phyloP scores from a whole-genome alignment of 345 rosid species.

The Cardamine occulta region DNA sequence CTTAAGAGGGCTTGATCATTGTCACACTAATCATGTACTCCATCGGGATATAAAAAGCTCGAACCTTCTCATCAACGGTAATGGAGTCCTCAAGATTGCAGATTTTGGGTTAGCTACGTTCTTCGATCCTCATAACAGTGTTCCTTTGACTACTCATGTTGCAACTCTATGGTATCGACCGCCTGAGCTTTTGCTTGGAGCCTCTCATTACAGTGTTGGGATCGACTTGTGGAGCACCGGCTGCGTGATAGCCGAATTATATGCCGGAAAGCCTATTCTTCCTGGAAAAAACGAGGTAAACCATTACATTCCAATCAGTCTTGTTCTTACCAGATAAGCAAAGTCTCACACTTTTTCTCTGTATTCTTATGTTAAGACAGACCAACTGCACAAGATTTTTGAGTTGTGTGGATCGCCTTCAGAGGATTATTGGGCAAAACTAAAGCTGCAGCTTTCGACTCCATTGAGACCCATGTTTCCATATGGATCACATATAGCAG shows the following conservation, averaged over 20 bases:
- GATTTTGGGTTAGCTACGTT: conserved; percentile 89
- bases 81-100: conserved; percentile 87
- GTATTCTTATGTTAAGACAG: conserved; percentile 52
- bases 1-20: conserved; percentile 87
- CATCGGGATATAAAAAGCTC: conserved; percentile 97
- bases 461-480: conserved; percentile 75
- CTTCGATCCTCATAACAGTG: conserved; percentile 62
- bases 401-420: conserved; percentile 82
- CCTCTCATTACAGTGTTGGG: conserved; percentile 73
- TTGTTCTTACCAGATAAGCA: conserved; percentile 11
- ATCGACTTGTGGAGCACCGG: conserved; percentile 95
- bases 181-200: conserved; percentile 92
- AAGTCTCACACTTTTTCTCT: conserved; percentile 16
- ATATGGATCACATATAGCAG: conserved; percentile 66
- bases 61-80: conserved; percentile 76
- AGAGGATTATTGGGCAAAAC: conserved; percentile 71
- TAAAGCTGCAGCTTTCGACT: conserved; percentile 60
- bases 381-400: conserved; percentile 86
- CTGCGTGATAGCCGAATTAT: conserved; percentile 87
- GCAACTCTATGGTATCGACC: conserved; percentile 98
- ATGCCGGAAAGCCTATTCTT: conserved; percentile 78
- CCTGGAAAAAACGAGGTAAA: conserved; percentile 93
- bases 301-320: conserved; percentile 20
- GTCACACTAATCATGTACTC: conserved; percentile 73
- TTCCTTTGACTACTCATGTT: conserved; percentile 79